Base-by-base conservation (phyloP, 2,329 filamentous ascomycete genomes). In the Thelonectria discophora region DNA sequence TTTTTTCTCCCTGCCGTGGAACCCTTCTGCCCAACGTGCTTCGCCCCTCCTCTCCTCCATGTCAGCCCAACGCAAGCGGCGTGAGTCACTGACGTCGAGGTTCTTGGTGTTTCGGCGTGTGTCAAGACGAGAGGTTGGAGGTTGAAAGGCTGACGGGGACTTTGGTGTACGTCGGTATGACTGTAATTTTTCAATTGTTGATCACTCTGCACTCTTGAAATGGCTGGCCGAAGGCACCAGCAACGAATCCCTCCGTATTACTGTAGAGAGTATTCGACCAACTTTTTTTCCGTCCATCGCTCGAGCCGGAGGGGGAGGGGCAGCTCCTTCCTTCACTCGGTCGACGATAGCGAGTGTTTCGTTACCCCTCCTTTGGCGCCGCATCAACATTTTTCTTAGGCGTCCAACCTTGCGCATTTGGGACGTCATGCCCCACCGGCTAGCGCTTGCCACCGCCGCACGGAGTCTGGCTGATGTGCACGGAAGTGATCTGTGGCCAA, bases 401-500 rank as follows among this genome's bases (percentile, higher is more conserved):
- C 43, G 42, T 40, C 53, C 53, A 61, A 32, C 51, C 65, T 63
- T 54, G 63, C 60, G 67, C 65, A 61, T 27, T 32, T 8, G 59
- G 65, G 72, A 74, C 72, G 72, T 74, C 73, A 75, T 74, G 65
- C 71, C 69, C 73, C 72, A 72, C 73, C 65, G 55, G 5, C 58
- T 70, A 60, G 62, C 45, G 64, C 53, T 73, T 68, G 72, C 72
- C 72, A 73, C 71, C 69, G 54, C 64, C 67, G 62, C 66, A 55
- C 50, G 45, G 32, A 42, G 58, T 65, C 21, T 49, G 32, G 10
- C n/a, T 45, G 42, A 42, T 66, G 64, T 62, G 62, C 69, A 70
- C 56, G 54, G 60, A 69, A 62, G 69, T 70, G 24, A 24, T 4
- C 69, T 69, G 62, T 48, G 62, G 17, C 62, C 63, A 63, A 37